Percentiles rank a stretch among this genome's conserved stretches.
Evolutionary conservation across 1,139 yeast genomes (phyloP).

Genomic region (Blastobotrys proliferans): DNA sequence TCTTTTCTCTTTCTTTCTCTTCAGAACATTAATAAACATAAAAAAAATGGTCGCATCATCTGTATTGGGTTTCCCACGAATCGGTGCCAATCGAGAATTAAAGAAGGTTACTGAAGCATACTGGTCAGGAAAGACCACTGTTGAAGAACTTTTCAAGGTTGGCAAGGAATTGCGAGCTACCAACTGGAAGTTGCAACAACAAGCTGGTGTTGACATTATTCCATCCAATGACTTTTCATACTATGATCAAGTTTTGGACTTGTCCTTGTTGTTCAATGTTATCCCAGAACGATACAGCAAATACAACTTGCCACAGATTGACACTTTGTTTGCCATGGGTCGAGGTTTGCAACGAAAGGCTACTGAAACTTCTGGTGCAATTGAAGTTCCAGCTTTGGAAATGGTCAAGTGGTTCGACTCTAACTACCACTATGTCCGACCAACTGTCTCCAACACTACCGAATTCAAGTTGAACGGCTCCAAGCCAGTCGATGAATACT

Average conservation of each 20-base stretch:
- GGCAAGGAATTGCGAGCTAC: slow-evolving; percentile 93
- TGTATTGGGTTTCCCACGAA: slow-evolving; percentile 99
- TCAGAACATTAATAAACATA: slow-evolving; percentile 3
- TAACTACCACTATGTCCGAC: slow-evolving; percentile 99
- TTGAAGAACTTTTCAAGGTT: slow-evolving; percentile 81
- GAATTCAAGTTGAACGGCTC: slow-evolving; percentile 92
- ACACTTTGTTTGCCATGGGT: slow-evolving; percentile 98
- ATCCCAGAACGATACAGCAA: slow-evolving; percentile 96
- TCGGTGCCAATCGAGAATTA: slow-evolving; percentile 95
- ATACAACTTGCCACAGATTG: slow-evolving; percentile 83
- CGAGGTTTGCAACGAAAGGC: slow-evolving; percentile 99
- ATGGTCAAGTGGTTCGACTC: slow-evolving; percentile 99
- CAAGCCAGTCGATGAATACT: slow-evolving; percentile 95
- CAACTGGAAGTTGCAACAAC: slow-evolving; percentile 98
- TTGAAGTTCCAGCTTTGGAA: slow-evolving; percentile 98
- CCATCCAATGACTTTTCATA: slow-evolving; percentile 97
- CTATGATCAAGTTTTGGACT: slow-evolving; percentile 95
- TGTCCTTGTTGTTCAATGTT: slow-evolving; percentile 88
- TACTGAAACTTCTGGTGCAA: slow-evolving; percentile 79
- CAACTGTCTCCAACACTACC: slow-evolving; percentile 94
- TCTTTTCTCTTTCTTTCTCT: slow-evolving; percentile 5
- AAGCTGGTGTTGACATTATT: slow-evolving; percentile 94
- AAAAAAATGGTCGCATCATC: slow-evolving; percentile 83
- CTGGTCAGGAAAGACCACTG: slow-evolving; percentile 92
- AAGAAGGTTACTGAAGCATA: slow-evolving; percentile 98